Evolutionary conservation across 139 green algal genomes (phyloP).

Genomic region (Gonium pectorale): DNA sequence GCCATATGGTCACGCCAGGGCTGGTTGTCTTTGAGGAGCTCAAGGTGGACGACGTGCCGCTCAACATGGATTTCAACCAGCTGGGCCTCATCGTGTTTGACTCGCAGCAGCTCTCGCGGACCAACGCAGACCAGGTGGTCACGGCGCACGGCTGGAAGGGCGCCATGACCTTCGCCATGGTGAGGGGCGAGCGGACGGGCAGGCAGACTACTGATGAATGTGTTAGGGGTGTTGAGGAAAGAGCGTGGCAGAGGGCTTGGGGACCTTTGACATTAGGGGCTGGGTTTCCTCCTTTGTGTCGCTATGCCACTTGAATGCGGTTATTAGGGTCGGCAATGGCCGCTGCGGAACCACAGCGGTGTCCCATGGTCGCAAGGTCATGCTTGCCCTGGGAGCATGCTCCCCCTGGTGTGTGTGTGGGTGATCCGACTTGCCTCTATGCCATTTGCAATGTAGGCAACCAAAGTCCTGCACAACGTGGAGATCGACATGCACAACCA

Average conservation of each 20-base stretch:
- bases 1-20: not conserved
- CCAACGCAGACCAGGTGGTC: slow-evolving; percentile 34
- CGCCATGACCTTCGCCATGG: slow-evolving; percentile 19
- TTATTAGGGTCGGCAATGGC: too few species aligned
- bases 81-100: slow-evolving; percentile 35
- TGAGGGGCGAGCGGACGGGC: not conserved
- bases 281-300: too few species aligned
- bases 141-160: slow-evolving; percentile 39
- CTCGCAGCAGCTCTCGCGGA: not conserved
- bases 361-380: too few species aligned
- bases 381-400: too few species aligned
- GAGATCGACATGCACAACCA: slow-evolving; percentile 18
- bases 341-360: too few species aligned
- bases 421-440: too few species aligned
- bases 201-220: not conserved
- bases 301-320: too few species aligned
- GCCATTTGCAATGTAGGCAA: too few species aligned
- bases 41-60: slow-evolving; percentile 42
- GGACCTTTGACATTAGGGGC: too few species aligned
- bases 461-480: slow-evolving; percentile 8
- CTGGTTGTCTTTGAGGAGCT: slow-evolving; percentile 40
- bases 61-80: slow-evolving; percentile 38
- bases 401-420: too few species aligned
- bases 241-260: too few species aligned
- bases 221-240: too few species aligned